These are phyloP conservation scores for Eimeria necatrix DNA, from an alignment of 169 alveolate genomes.

Conservation along the genomic window DNA sequence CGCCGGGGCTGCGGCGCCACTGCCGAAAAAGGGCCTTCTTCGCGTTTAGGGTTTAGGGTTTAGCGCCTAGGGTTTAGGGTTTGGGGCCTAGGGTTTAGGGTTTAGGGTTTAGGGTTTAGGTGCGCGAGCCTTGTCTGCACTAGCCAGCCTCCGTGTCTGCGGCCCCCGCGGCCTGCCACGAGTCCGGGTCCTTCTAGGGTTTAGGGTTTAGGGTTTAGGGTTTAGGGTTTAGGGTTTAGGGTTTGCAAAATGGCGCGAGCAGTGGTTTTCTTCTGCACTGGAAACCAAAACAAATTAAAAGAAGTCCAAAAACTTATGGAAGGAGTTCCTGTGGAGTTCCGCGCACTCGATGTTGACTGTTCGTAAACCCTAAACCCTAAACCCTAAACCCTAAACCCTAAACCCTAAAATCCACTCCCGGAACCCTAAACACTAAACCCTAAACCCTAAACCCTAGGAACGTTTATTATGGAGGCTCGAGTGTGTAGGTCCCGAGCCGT, in stretches of 20 bases:
- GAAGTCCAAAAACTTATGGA: conserved; percentile 79
- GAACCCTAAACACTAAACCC: too few species aligned
- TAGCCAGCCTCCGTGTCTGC: too few species aligned
- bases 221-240: conserved; percentile 37
- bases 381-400: conserved; percentile 33
- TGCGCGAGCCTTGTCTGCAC: too few species aligned
- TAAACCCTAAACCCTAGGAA: neutral
- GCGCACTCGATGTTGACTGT: conserved; percentile 79
- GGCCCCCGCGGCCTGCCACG: too few species aligned
- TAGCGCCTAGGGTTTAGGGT: conserved; percentile 21
- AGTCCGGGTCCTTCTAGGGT: too few species aligned
- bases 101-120: conserved; percentile 11
- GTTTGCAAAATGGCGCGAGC: conserved; percentile 15
- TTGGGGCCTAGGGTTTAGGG: conserved; percentile 35
- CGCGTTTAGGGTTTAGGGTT: conserved; percentile 21
- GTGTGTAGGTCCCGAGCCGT: neutral
- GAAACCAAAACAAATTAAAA: conserved; percentile 74
- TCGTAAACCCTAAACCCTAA: conserved; percentile 10
- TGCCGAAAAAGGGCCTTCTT: neutral
- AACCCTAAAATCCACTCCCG: too few species aligned
- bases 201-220: conserved; percentile 1
- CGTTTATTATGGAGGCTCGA: neutral
- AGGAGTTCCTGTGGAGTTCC: conserved; percentile 26
- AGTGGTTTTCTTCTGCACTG: conserved; percentile 78
- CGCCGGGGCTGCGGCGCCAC: conserved; percentile 38